A percentile compares a stretch with the other conserved stretches of the same genome.
Conservation (phyloP, 352 stramenopile genomes). For the Phytophthora citrophthora region DNA sequence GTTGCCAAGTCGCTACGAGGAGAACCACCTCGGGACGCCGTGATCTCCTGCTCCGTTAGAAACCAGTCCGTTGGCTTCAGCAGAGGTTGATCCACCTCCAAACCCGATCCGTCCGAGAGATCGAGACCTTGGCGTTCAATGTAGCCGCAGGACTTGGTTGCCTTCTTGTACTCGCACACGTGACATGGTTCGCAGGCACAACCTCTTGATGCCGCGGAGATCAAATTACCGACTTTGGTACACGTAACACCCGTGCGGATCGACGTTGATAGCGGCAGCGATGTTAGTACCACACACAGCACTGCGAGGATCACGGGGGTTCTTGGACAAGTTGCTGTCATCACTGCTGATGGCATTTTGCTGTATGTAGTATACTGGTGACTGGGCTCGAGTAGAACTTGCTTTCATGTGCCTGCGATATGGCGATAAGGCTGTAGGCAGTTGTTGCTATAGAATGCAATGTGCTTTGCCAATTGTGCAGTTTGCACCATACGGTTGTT, state of each 20-base stretch:
- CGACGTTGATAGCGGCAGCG: background rate
- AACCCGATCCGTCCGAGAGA: slow-evolving; percentile 4
- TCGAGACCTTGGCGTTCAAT: slow-evolving; percentile 6
- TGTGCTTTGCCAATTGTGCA: background rate
- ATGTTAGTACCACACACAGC: background rate
- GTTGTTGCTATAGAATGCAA: slow-evolving; percentile 1
- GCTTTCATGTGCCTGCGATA: background rate
- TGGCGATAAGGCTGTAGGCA: slow-evolving; percentile 1
- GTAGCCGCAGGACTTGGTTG: background rate
- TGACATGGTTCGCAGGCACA: slow-evolving; percentile 14
- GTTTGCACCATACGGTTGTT: background rate
- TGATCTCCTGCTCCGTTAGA: slow-evolving; percentile 59
- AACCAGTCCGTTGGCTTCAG: slow-evolving; percentile 47
- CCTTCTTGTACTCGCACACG: slow-evolving; percentile 8
- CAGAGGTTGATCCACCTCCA: slow-evolving; percentile 6
- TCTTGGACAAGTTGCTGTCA: background rate
- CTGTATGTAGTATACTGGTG: background rate
- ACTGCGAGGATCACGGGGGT: background rate
- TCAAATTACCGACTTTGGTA: background rate
- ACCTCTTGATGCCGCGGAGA: background rate
- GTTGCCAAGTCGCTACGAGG: slow-evolving; percentile 43
- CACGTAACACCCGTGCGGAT: slow-evolving; percentile 3
- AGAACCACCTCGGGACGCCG: slow-evolving; percentile 43
- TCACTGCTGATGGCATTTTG: slow-evolving; percentile 1
- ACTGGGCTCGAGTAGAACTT: background rate